These are phyloP conservation scores for Rhodosporidiobolus sp. DNA, from an alignment of 768 basidiomycete species.

Conservation along the genomic window DNA sequence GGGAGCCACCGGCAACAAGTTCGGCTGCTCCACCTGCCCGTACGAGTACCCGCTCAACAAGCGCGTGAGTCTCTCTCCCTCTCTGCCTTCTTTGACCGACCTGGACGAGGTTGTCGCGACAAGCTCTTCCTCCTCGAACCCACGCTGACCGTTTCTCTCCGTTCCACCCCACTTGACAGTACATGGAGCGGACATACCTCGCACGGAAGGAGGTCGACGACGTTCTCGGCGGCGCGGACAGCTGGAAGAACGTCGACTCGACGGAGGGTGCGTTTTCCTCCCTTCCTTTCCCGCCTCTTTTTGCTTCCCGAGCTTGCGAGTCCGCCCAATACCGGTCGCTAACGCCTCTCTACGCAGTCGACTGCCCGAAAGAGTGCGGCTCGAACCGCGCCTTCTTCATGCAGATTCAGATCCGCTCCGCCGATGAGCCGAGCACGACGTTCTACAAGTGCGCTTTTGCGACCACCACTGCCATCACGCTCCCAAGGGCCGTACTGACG, in stretches of 20 bases:
- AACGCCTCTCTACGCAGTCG: conserved; percentile 15
- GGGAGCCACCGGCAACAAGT: conserved; percentile 74
- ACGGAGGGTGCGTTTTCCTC: conserved; percentile 61
- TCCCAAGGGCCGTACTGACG: no score
- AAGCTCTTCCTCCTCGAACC: conserved; percentile 31
- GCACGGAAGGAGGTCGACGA: conserved; percentile 92
- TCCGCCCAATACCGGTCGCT: background rate
- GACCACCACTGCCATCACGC: background rate
- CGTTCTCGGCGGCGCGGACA: conserved; percentile 87
- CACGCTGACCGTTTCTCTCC: background rate
- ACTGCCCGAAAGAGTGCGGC: conserved; percentile 69
- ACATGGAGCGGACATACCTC: conserved; percentile 84
- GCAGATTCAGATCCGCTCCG: conserved; percentile 79
- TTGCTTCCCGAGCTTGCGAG: background rate
- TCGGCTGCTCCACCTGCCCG: conserved; percentile 88
- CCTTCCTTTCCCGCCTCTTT: no score
- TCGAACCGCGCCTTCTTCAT: conserved; percentile 83
- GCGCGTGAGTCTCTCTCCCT: conserved; percentile 56
- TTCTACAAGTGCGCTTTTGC: conserved; percentile 45
- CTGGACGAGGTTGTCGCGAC: no score
- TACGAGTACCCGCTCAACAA: conserved; percentile 91
- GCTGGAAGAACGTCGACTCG: conserved; percentile 89
- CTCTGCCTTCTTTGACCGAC: conserved; percentile 11
- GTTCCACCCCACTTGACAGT: conserved; percentile 62
- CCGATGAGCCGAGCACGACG: conserved; percentile 45